Evolutionary conservation across 2,329 filamentous ascomycete species (phyloP).

Genomic region (Fonsecaea erecta): DNA sequence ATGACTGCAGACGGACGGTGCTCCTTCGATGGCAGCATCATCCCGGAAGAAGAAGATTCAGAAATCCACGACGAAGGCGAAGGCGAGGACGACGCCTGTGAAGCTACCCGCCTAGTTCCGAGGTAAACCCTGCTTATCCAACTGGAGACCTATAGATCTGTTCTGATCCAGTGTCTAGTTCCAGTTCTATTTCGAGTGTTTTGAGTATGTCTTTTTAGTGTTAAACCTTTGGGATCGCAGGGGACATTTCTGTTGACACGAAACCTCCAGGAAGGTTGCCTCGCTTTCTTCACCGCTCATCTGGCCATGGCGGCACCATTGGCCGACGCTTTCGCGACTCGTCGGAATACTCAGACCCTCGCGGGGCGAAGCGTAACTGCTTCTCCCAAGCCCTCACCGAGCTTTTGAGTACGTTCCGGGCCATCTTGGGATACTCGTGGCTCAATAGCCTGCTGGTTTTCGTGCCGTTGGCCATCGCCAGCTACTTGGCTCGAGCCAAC

Average conservation of each 20-base stretch:
- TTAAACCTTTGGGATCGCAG: background rate
- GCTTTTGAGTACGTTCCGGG: background rate
- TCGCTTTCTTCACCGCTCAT: conserved; percentile 1
- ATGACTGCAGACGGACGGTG: conserved; percentile 6
- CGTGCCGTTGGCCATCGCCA: conserved; percentile 53
- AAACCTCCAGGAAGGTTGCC: background rate
- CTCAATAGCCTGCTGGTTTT: conserved; percentile 45
- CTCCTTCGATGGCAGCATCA: conserved; percentile 5
- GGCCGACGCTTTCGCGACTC: background rate
- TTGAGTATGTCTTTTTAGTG: background rate
- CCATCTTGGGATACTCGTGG: conserved; percentile 59
- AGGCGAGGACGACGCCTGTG: background rate
- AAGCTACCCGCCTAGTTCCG: conserved; percentile 11
- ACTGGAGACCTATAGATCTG: background rate
- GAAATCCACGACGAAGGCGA: background rate
- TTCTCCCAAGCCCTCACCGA: background rate
- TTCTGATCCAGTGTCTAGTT: background rate
- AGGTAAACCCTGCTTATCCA: background rate
- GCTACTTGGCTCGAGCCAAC: conserved; percentile 66
- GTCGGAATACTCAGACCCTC: background rate
- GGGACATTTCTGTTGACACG: background rate
- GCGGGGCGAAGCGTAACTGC: background rate
- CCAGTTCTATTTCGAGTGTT: background rate
- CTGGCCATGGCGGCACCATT: background rate
- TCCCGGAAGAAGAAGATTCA: background rate